Evolutionary conservation across 83 land plant species (phyloP), one percentile per base, ranked within the genome.

Genomic region (Larix sibirica): DNA sequence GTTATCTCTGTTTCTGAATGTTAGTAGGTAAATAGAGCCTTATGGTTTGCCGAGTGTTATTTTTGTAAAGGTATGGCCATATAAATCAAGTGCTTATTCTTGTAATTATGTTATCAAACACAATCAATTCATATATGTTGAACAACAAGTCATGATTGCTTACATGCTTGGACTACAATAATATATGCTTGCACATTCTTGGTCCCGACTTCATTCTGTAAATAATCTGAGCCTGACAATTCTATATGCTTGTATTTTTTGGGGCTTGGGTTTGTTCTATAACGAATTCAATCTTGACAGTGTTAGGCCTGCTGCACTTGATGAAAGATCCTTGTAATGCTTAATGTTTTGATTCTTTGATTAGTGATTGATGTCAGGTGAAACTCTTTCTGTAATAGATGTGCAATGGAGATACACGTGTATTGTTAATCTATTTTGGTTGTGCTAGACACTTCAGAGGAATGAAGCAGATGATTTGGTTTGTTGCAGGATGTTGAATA

Each of bases 401-500:
- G 56, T 50, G 56, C 13, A 50, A 10, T 50, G 12, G 56, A 50
- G 56, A 50, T 50, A 50, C 36, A 33, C 9, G 56, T 50, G 56
- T 50, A 50, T 50, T 50, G 13, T 50, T 50, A 50, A 50, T 50
- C 56, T 50, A 50, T 28, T 20, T 17, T 7, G 20, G 5, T 74
- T 28, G 16, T 74, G 44, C 44, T 12, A 1, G 20, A 17, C 12
- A 74, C 23, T 21, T 50, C 13, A 2, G 56, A 50, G 56, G 56
- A 50, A 54, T 4, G 33, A 81, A 84, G n/a, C 81, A 21, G n/a
- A 40, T 62, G 6, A 42, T 33, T 62, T 36, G 2, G 42, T 56
- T 54, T 17, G 21, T 62, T 61, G 64, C 90, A 95, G 94, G 97
- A 93, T 23, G 89, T 87, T 74, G 97, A 91, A 76, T 88, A 84